Percentiles rank a stretch among this genome's conserved stretches.
Evolutionary conservation across 208 protist species (phyloP).

Genomic region (Acanthamoeba triangularis): DNA sequence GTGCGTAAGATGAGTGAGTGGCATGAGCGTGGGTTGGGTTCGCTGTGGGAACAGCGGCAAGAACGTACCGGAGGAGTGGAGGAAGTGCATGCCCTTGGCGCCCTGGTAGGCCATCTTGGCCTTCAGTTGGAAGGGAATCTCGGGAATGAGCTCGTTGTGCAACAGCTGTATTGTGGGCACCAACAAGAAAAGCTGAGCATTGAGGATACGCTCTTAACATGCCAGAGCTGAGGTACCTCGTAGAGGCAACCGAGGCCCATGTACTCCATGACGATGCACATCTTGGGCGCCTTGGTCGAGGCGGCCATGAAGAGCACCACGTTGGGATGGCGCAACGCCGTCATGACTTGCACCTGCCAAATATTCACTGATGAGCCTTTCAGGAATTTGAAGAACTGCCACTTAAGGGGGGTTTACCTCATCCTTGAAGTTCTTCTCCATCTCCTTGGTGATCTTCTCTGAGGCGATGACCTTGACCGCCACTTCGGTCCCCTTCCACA

Average conservation of each 20-base stretch:
- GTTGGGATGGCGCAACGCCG: conserved; percentile 42
- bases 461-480: conserved; percentile 49
- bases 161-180: background rate
- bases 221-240: background rate
- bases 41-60: too few species aligned
- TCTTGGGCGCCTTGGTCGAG: background rate
- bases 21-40: too few species aligned
- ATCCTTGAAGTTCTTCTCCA: conserved; percentile 65
- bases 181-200: background rate
- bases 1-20: background rate
- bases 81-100: conserved; percentile 64
- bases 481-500: conserved; percentile 70
- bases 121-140: conserved; percentile 4
- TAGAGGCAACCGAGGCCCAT: conserved; percentile 41
- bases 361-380: too few species aligned
- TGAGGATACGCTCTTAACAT: background rate
- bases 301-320: conserved; percentile 60
- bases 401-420: too few species aligned
- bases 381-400: too few species aligned
- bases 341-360: conserved; percentile 48
- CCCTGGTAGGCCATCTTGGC: conserved; percentile 51
- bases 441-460: conserved; percentile 40
- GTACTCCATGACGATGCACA: conserved; percentile 73
- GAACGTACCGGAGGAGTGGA: background rate
- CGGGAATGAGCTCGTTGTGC: conserved; percentile 46